Evolutionary conservation across 2,329 filamentous ascomycete species (phyloP), one percentile per base, ranked within the genome.

Genomic region (Rutstroemia sp.): DNA sequence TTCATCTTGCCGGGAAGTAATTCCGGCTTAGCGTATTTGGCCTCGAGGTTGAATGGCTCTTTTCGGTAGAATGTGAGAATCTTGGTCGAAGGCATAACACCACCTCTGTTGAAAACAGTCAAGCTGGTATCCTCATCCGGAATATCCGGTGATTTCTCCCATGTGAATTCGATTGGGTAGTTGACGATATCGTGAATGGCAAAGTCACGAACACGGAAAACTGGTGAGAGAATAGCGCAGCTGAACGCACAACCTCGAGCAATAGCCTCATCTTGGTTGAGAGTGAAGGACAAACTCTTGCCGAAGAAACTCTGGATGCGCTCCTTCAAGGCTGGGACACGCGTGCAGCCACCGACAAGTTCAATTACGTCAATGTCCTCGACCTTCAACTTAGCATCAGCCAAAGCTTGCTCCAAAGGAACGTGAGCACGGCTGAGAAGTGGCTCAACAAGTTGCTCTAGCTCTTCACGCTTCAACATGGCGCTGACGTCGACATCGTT

Each of bases 21-120:
- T 47, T 95, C 90, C 19, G 92, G 88, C 69, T 92, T 88, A 62
- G 88, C 86, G 71, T 99, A 99, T 67, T 88, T 87, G 59, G 94
- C 94, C 78, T 99, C 94, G 52, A 99, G 81, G 70, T 96, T 92
- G 72, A 97, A 99, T 48, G 91, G 82, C 75, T 97, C 90, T 79
- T 97, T 97, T 66, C 94, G 87, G 81, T 97, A 99, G 78, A 99
- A 99, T 41, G 94, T 99, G 54, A 99, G 84, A 64, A 99, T 97
- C 82, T 99, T 99, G 63, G 94, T 99, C 5, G 92, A 97, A 54
- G 94, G 94, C 80, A 99, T 87, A 62, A 95, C 85, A 70, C 96
- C 96, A 73, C 92, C 92, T 74, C 88, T 91, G 82, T 94, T 95
- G 77, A 99, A 99, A 69, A 99, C 94, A 38, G 89, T 96, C 66